Evolutionary conservation across 257 asterid genomes (phyloP).

Genomic region (Petunia secreta): DNA sequence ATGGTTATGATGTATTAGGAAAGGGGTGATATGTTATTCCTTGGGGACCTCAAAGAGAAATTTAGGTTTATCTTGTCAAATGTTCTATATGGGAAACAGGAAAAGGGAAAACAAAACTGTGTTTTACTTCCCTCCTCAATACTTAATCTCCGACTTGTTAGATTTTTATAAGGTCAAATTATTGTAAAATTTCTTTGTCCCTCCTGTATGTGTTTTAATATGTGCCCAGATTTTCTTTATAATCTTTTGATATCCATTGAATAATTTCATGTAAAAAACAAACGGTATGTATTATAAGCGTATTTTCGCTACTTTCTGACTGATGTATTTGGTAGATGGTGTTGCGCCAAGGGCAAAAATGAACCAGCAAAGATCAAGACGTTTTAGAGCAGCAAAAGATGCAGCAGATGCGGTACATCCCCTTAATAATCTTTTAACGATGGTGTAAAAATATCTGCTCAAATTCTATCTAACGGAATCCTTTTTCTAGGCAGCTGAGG

Average conservation of each 20-base stretch:
- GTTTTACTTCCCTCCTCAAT: conserved; percentile 2
- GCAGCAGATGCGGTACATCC: conserved; percentile 39
- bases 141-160: background rate
- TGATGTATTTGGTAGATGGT: conserved; percentile 50
- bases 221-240: background rate
- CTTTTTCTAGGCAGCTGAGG: conserved; percentile 49
- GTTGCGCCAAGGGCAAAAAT: conserved; percentile 78
- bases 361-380: conserved; percentile 60
- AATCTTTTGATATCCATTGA: background rate
- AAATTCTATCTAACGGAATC: conserved; percentile 21
- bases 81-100: background rate
- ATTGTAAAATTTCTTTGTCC: background rate
- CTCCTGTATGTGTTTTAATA: background rate
- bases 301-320: background rate
- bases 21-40: background rate
- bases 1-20: conserved; percentile 5
- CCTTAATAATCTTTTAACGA: background rate
- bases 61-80: background rate
- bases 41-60: background rate
- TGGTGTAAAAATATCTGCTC: background rate
- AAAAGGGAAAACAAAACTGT: background rate
- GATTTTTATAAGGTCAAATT: conserved; percentile 3
- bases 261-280: background rate
- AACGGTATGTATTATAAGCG: background rate
- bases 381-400: conserved; percentile 59